Evolutionary conservation across 2,329 filamentous ascomycete genomes (phyloP).

Genomic region (Aureobasidium sp.): DNA sequence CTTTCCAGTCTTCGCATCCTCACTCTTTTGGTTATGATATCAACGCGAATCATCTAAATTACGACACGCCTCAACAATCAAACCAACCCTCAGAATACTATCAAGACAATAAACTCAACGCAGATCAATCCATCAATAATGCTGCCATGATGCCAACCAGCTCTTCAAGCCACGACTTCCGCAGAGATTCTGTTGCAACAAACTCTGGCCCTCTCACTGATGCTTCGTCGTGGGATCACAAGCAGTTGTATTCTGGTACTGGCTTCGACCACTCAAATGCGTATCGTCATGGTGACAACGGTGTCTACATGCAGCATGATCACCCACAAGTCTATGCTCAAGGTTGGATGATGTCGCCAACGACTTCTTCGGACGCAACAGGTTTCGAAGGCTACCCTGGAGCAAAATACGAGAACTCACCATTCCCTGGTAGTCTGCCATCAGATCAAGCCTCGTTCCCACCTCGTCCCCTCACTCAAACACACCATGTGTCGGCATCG

Average conservation of each 20-base stretch:
- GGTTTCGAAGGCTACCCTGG: constrained; percentile 61
- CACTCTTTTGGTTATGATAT: constrained; percentile 12
- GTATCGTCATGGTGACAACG: constrained; percentile 3
- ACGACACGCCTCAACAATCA: constrained; percentile 9
- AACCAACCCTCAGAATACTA: neutral
- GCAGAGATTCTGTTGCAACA: constrained; percentile 30
- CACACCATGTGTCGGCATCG: constrained; percentile 45
- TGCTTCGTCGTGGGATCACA: constrained; percentile 27
- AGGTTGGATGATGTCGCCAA: constrained; percentile 31
- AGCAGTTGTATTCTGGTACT: constrained; percentile 21
- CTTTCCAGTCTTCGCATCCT: neutral
- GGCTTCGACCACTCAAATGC: constrained; percentile 14
- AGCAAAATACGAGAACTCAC: constrained; percentile 40
- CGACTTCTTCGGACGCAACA: constrained; percentile 67
- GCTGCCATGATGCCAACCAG: constrained; percentile 23
- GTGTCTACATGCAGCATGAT: constrained; percentile 4
- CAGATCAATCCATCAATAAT: constrained; percentile 18
- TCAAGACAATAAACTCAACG: neutral
- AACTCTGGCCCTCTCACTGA: constrained; percentile 26
- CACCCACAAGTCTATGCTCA: constrained; percentile 10
- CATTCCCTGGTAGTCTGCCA: constrained; percentile 32
- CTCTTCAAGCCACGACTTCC: constrained; percentile 19
- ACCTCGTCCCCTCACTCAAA: constrained; percentile 39
- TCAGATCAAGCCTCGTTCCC: constrained; percentile 35
- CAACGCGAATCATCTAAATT: neutral